Conservation (phyloP, 2,329 filamentous ascomycete species). For the Drechslerella dactyloides region DNA sequence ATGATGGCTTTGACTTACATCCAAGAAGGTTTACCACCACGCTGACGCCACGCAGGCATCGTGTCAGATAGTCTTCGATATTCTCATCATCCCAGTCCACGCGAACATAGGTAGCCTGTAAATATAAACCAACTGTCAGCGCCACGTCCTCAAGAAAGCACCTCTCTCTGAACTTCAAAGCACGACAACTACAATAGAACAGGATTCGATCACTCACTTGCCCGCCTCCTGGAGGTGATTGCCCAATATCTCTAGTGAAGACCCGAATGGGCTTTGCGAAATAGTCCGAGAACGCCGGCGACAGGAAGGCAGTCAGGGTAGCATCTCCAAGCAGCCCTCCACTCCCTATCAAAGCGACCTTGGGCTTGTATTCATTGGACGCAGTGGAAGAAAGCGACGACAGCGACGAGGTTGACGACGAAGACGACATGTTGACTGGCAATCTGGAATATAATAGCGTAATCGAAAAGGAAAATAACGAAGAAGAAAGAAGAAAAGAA, state of each 20-base stretch:
- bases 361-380: conserved; percentile 37
- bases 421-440: conserved; percentile 37
- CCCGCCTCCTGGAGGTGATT: conserved; percentile 16
- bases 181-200: neutral
- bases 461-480: neutral
- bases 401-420: conserved; percentile 35
- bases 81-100: conserved; percentile 49
- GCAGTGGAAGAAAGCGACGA: conserved; percentile 44
- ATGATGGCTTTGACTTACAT: conserved; percentile 30
- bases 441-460: neutral
- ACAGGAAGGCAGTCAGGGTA: conserved; percentile 38
- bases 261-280: conserved; percentile 47
- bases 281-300: conserved; percentile 40
- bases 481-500: conserved; percentile 17
- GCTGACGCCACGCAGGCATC: conserved; percentile 37
- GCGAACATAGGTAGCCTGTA: conserved; percentile 40
- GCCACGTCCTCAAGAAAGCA: no score
- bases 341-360: conserved; percentile 46
- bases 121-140: conserved; percentile 22
- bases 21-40: conserved; percentile 48
- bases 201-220: conserved; percentile 12
- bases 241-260: conserved; percentile 32
- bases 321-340: conserved; percentile 46
- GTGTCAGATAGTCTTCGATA: conserved; percentile 42
- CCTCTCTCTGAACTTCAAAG: no score